phyloP scores from a whole-genome alignment of 208 protist genomes.

The Kentomonas sorsogonicus region DNA sequence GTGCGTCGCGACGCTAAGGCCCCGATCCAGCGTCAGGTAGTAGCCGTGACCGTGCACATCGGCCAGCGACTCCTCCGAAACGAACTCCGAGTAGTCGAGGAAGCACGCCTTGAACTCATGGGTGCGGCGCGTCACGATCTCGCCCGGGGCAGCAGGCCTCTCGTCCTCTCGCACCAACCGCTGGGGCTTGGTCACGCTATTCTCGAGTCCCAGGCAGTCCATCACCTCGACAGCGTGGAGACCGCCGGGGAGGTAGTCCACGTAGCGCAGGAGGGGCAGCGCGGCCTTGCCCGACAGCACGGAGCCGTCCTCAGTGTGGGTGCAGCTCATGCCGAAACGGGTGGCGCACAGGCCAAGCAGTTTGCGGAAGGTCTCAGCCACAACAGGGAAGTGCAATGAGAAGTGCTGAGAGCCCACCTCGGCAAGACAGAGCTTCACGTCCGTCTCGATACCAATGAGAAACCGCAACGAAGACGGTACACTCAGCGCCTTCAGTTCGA shows the following conservation, averaged over 20 bases:
- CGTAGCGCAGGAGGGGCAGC: slow-evolving; percentile 78
- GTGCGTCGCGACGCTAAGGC: slow-evolving; percentile 67
- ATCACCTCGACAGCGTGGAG: slow-evolving; percentile 67
- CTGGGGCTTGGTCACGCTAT: too few species aligned
- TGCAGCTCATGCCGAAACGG: slow-evolving; percentile 52
- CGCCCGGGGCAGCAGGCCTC: slow-evolving; percentile 26
- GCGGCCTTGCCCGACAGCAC: slow-evolving; percentile 48
- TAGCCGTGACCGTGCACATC: slow-evolving; percentile 73
- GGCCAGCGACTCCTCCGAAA: slow-evolving; percentile 42
- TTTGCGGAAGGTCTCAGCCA: slow-evolving; percentile 61
- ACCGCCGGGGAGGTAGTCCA: slow-evolving; percentile 73
- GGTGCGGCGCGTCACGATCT: slow-evolving; percentile 19
- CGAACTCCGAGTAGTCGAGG: slow-evolving; percentile 70
- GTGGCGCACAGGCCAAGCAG: slow-evolving; percentile 64
- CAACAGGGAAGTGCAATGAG: slow-evolving; percentile 57
- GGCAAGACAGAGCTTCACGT: slow-evolving; percentile 64
- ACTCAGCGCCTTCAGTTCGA: slow-evolving; percentile 79
- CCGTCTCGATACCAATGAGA: slow-evolving; percentile 71
- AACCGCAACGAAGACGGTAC: slow-evolving; percentile 68
- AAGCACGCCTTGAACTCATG: slow-evolving; percentile 64
- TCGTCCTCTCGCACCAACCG: too few species aligned
- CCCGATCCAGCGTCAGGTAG: slow-evolving; percentile 72
- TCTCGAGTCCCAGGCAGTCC: slow-evolving; percentile 53
- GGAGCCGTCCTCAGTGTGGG: slow-evolving; percentile 36
- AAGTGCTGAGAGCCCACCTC: slow-evolving; percentile 41